Evolutionary conservation across 495 filamentous ascomycete species (phyloP), one percentile per base, ranked within the genome.

Genomic region (Penicillium ochrochloron): DNA sequence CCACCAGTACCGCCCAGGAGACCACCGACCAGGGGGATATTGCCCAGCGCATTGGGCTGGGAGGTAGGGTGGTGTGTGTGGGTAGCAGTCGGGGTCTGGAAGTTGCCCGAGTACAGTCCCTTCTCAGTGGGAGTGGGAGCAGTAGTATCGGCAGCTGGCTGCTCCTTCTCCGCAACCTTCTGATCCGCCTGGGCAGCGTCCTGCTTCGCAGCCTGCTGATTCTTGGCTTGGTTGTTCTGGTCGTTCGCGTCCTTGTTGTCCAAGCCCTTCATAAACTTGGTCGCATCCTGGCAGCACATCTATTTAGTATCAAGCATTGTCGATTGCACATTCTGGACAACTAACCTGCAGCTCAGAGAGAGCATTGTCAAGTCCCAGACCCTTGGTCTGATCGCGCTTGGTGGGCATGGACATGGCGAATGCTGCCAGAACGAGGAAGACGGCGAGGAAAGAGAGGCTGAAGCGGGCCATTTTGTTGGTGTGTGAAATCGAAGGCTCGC

Each of bases 381-480:
- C 51, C 17, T 62, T 23, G 14, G 19, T 35, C 1, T 65, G 59
- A 39, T 60, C 71, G 42, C 64, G 73, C 66, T 76, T 72, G 53
- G 67, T 64, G 11, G 77, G 76, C 66, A 74, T 56, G 5, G 77
- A 77, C 39, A 73, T 60, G 50, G 72, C 73, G 33, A 75, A 58
- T 23, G 71, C 59, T 3, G 75, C 75, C 29, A 82, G 70, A 46
- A 73, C 63, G 23, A 78, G 55, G 63, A 76, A 68, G 46, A 76
- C 56, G 46, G 73, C 68, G 19, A 80, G 61, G 64, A 76, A 64
- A 33, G 73, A 76, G 42, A 78, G 41, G 41, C 34, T 77, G 70
- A 77, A 65, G 39, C 75, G 78, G 35, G 75, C 70, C 78, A 81
- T 82, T 68, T 33, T 75, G 69, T 35, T 62, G 21, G 21, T 12